phyloP scores from a whole-genome alignment of 2,329 filamentous ascomycete species.

The Hypoxylon sp. region DNA sequence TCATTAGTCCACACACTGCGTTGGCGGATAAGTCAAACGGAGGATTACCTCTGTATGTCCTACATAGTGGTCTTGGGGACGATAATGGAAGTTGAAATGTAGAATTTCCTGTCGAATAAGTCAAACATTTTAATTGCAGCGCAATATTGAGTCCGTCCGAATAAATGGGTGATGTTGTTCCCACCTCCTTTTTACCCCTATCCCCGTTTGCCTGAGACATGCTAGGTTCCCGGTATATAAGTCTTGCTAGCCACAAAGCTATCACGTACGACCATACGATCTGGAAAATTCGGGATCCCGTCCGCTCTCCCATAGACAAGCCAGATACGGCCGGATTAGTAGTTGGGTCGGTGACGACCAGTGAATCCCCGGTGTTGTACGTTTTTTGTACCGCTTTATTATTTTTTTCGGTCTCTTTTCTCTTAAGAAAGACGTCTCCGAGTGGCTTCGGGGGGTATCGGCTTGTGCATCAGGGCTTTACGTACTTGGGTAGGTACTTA shows the following conservation, averaged over 20 bases:
- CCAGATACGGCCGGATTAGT: conserved; percentile 1
- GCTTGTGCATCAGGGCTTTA: no score
- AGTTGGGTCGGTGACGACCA: neutral
- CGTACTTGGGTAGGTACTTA: no score
- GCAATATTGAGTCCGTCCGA: neutral
- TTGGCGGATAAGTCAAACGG: neutral
- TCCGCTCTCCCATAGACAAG: conserved; percentile 12
- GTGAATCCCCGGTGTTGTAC: neutral
- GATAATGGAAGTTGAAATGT: no score
- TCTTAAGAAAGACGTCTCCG: no score
- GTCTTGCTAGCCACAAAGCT: neutral
- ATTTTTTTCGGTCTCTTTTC: neutral
- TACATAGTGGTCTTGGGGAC: neutral
- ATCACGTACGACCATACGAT: conserved; percentile 21
- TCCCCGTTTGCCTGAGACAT: neutral
- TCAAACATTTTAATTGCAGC: neutral
- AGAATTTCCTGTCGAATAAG: neutral
- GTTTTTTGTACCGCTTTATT: neutral
- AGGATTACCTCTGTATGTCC: neutral
- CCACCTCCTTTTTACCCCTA: neutral
- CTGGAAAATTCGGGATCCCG: conserved; percentile 17
- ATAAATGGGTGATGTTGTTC: neutral
- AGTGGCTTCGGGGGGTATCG: no score
- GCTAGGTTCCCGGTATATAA: neutral
- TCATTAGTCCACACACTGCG: conserved; percentile 20